Evolutionary conservation across 2,329 filamentous ascomycete genomes (phyloP).

Genomic region (Sporothrix mexicana): DNA sequence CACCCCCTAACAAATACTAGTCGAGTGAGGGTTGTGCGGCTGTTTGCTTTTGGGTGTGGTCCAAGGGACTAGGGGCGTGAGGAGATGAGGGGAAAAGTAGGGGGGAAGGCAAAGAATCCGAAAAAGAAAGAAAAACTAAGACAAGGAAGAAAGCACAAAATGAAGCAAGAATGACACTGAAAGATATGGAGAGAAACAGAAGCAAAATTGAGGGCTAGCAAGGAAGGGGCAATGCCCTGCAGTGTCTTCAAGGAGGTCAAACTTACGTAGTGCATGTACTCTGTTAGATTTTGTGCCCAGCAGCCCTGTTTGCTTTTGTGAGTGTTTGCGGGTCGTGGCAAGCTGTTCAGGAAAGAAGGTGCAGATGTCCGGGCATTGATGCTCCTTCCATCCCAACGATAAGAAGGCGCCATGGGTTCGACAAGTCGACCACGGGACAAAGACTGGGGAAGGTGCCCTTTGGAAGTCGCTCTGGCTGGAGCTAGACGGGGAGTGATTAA

Average conservation of each 20-base stretch:
- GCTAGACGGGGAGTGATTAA: background rate
- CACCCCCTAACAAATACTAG: too few relatives aligned
- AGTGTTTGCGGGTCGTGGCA: background rate
- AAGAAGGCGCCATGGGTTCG: too few relatives aligned
- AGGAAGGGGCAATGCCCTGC: background rate
- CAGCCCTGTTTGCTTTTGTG: background rate
- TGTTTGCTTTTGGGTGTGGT: slow-evolving; percentile 20
- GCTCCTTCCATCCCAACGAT: too few relatives aligned
- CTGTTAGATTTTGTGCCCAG: background rate
- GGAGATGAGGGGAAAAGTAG: background rate
- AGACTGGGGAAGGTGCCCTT: background rate
- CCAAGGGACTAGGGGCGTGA: background rate
- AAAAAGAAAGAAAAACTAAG: background rate
- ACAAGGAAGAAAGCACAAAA: background rate
- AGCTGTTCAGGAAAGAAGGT: background rate
- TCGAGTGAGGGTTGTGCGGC: slow-evolving; percentile 10
- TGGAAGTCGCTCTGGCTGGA: too few relatives aligned
- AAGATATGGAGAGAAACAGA: background rate
- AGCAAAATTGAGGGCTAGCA: background rate
- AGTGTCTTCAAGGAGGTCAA: background rate
- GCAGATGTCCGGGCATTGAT: background rate
- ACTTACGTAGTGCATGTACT: too few relatives aligned
- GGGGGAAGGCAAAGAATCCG: background rate
- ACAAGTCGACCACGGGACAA: too few relatives aligned
- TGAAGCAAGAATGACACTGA: background rate